Evolutionary conservation across 2,329 filamentous ascomycete species (phyloP).

Genomic region (Exophiala lecanii-corni): DNA sequence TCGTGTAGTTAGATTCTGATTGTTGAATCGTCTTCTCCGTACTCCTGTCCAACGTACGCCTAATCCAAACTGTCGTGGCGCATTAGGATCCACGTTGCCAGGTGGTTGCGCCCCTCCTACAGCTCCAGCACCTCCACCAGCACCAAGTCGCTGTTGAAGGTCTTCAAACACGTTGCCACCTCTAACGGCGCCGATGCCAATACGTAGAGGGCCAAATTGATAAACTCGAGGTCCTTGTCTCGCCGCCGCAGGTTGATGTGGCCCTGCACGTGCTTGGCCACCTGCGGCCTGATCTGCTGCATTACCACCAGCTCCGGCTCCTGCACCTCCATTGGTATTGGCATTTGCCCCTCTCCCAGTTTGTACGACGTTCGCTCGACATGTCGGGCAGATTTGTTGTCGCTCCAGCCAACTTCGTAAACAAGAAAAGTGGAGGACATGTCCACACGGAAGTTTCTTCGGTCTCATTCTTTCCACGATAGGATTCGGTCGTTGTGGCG

Average conservation of each 20-base stretch:
- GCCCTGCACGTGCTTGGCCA: constrained; percentile 15
- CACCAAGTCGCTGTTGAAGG: constrained; percentile 57
- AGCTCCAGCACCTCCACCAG: constrained; percentile 42
- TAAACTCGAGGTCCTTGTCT: constrained; percentile 56
- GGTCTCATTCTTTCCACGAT: constrained; percentile 78
- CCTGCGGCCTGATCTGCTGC: constrained; percentile 15
- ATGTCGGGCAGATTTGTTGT: constrained; percentile 95
- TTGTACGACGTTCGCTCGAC: constrained; percentile 70
- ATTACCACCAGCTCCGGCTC: constrained; percentile 26
- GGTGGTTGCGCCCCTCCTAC: constrained; percentile 23
- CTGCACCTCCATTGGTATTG: constrained; percentile 32
- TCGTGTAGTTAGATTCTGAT: constrained; percentile 16
- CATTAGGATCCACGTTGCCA: constrained; percentile 30
- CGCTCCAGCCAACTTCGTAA: constrained; percentile 95
- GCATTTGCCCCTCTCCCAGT: constrained; percentile 32
- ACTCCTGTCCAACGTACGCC: neutral
- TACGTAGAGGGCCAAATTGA: constrained; percentile 68
- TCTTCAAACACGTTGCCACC: constrained; percentile 57
- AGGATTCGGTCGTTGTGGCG: constrained; percentile 29
- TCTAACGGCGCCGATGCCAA: constrained; percentile 64
- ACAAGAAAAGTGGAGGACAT: constrained; percentile 90
- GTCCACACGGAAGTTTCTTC: constrained; percentile 94
- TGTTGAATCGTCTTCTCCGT: neutral
- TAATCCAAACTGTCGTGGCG: constrained; percentile 29
- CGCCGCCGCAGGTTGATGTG: constrained; percentile 31